Percentiles rank a stretch among this genome's conserved stretches.
Evolutionary conservation across 2,329 filamentous ascomycete genomes (phyloP).

Genomic region (Coniochaeta sp.): DNA sequence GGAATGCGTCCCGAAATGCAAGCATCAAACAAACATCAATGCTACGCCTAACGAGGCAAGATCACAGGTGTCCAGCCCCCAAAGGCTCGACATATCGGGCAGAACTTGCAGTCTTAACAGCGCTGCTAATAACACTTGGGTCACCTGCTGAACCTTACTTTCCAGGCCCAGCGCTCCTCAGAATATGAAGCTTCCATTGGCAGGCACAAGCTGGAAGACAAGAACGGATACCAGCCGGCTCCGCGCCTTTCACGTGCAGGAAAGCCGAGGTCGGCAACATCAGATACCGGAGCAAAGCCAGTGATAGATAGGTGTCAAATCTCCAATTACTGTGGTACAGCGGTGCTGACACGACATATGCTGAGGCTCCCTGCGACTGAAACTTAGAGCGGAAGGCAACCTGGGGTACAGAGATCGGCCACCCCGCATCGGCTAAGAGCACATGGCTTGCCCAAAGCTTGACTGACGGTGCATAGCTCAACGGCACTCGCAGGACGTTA

Average conservation of each 20-base stretch:
- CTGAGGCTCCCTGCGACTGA: neutral
- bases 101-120: neutral
- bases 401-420: neutral
- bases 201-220: too few relatives aligned
- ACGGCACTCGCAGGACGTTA: too few relatives aligned
- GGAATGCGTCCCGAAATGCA: neutral
- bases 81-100: neutral
- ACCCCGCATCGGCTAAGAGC: neutral
- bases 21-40: neutral
- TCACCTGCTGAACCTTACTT: too few relatives aligned
- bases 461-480: neutral
- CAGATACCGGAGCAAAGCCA: too few relatives aligned
- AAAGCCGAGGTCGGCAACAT: too few relatives aligned
- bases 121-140: too few relatives aligned
- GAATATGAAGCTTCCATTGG: too few relatives aligned
- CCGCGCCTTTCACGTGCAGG: too few relatives aligned
- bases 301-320: too few relatives aligned
- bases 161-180: too few relatives aligned
- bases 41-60: neutral
- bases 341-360: neutral
- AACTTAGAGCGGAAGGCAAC: neutral
- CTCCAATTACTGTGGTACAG: too few relatives aligned
- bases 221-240: neutral
- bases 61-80: neutral
- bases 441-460: neutral